Base-by-base conservation (phyloP, 352 stramenopile genomes). In the Peronospora farinosa region DNA sequence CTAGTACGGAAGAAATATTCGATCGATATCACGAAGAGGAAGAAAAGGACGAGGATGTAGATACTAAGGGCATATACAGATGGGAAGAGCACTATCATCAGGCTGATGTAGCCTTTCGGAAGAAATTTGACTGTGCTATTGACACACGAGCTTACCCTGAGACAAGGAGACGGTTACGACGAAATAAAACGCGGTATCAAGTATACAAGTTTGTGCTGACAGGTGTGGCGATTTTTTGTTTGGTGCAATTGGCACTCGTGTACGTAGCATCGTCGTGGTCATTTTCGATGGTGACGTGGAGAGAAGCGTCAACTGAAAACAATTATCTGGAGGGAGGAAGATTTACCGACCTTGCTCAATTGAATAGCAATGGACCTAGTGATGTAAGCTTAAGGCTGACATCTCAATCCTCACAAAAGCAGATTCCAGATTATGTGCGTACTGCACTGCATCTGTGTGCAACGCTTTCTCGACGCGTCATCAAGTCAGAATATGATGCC, bases 401-500 rank as follows among this genome's bases (percentile, higher is more conserved):
- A 37, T 17, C 12, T 35, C 9, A 6, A 19, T 30, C 5, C 0
- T 44, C 30, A 35, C 49, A 39, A 10, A 31, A 27, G 4, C 44
- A 54, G 16, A 40, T 58, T 8, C 47, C 54, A 3, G 67, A 74
- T 10, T 56, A 74, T 52, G 43, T 68, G 6, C 51, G 44, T 4
- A 69, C 62, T 13, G 66, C 54, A 0, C 49, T 78, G 13, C 51
- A 67, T 8, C 30, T 76, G 17, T 86, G 74, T 42, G 55, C 63
- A 7, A 73, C 68, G 16, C 59, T 75, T 1, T 60, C 73, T 2
- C 49, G 54, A 13, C 61, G 61, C 17, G 54, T 86, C 7, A 57
- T 84, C 32, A 69, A 66, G 33, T 74, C 65, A 0, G 58, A 71
- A n/a, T 52, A 69, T 35, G 68, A 84, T 27, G 15, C 41, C 7